phyloP scores from a whole-genome alignment of 768 basidiomycete genomes.

The Gymnopilus junonius region DNA sequence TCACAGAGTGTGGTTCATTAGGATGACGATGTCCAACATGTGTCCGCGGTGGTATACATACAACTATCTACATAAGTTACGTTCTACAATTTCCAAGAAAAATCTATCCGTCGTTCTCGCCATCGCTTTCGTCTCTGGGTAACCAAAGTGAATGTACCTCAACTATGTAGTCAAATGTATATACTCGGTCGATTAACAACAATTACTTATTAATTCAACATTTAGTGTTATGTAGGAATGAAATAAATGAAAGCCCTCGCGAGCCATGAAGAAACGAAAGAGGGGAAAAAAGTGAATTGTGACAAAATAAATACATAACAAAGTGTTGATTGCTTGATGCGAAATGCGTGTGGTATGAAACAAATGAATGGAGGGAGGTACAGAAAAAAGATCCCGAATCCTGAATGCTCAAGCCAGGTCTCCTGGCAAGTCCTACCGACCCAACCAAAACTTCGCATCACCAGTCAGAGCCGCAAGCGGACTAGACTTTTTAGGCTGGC shows the following conservation, averaged over 20 bases:
- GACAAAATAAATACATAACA: no score
- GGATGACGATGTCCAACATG: not conserved
- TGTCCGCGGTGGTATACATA: not conserved
- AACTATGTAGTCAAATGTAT: not conserved
- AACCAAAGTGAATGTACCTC: no score
- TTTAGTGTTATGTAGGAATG: no score
- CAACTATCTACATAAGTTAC: not conserved
- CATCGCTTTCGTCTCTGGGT: no score
- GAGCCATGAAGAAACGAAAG: not conserved
- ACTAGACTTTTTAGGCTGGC: conserved; percentile 28
- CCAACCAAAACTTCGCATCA: conserved; percentile 20
- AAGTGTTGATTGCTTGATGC: not conserved
- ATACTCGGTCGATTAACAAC: not conserved
- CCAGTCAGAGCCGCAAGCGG: conserved; percentile 22
- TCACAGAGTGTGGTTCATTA: not conserved
- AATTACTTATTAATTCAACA: not conserved
- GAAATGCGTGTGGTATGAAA: not conserved
- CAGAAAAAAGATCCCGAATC: not conserved
- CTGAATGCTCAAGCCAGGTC: not conserved
- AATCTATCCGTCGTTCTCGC: no score
- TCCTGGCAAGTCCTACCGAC: not conserved
- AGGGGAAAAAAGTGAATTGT: not conserved
- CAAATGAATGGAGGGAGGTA: not conserved
- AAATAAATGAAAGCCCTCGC: not conserved
- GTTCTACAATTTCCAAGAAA: not conserved